A percentile compares a stretch with the other conserved stretches of the same genome.
Evolutionary conservation across 371 early-diverging fungal genomes (phyloP).

Genomic region (Apophysomyces trapeziformis): DNA sequence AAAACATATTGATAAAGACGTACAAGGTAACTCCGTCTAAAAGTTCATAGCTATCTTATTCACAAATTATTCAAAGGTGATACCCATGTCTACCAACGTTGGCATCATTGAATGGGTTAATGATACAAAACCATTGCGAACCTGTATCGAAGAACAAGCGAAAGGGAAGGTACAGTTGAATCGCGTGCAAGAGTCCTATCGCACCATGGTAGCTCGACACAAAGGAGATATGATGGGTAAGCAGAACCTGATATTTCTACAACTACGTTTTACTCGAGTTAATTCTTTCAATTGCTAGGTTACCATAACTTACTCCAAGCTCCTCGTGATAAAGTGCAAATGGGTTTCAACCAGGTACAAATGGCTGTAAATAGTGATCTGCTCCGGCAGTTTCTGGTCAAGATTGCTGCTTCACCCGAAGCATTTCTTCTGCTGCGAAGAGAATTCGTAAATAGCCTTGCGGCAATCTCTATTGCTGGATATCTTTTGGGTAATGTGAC

Average conservation of each 20-base stretch:
- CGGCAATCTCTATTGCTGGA: slow-evolving; percentile 63
- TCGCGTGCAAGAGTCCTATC: slow-evolving; percentile 37
- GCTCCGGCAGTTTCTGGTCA: slow-evolving; percentile 50
- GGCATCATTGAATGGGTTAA: slow-evolving; percentile 74
- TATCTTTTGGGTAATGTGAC: slow-evolving; percentile 59
- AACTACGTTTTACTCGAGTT: neutral
- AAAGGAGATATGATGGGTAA: slow-evolving; percentile 53
- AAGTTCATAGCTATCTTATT: neutral
- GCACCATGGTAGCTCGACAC: slow-evolving; percentile 35
- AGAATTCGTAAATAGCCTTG: slow-evolving; percentile 63
- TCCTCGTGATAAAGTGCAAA: slow-evolving; percentile 45
- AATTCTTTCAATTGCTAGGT: slow-evolving; percentile 28
- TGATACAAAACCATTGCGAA: slow-evolving; percentile 50
- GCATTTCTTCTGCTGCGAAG: slow-evolving; percentile 64
- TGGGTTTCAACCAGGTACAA: slow-evolving; percentile 42
- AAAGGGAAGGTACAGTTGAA: slow-evolving; percentile 27
- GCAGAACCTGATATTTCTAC: neutral
- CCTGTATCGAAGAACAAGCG: slow-evolving; percentile 48
- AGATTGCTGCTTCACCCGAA: slow-evolving; percentile 66
- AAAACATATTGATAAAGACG: slow-evolving; percentile 52
- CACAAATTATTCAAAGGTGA: slow-evolving; percentile 40
- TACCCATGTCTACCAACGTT: slow-evolving; percentile 68
- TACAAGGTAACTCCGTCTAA: slow-evolving; percentile 54
- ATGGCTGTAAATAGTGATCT: slow-evolving; percentile 39
- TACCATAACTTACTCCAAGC: slow-evolving; percentile 60